Evolutionary conservation across 169 alveolate genomes (phyloP).

Genomic region (Neospora caninum): DNA sequence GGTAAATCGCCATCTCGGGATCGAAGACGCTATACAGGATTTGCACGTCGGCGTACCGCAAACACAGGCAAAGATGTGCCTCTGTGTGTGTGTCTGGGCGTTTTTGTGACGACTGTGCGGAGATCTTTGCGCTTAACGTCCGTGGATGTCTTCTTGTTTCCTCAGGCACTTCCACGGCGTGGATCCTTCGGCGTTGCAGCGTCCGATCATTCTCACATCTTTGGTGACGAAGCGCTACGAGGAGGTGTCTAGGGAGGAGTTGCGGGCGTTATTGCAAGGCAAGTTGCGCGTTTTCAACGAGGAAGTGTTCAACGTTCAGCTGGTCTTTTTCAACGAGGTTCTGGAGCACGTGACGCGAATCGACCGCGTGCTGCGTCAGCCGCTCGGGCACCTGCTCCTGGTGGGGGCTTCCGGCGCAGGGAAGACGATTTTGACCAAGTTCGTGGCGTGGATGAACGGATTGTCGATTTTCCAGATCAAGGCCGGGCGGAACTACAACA

Average conservation of each 20-base stretch:
- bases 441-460: conserved; percentile 97
- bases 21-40: too few species aligned
- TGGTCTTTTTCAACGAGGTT: conserved; percentile 94
- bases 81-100: too few species aligned
- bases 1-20: too few species aligned
- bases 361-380: conserved; percentile 97
- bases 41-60: too few species aligned
- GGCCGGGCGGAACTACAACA: conserved; percentile 95
- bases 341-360: conserved; percentile 96
- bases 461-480: conserved; percentile 94
- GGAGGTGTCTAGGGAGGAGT: conserved; percentile 52
- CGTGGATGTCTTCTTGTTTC: conserved; percentile 18
- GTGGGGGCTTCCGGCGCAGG: conserved; percentile 99
- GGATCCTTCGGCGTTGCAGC: conserved; percentile 53
- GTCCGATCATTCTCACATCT: conserved; percentile 61
- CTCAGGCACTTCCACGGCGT: conserved; percentile 65
- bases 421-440: conserved; percentile 94
- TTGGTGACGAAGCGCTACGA: conserved; percentile 58
- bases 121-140: too few species aligned
- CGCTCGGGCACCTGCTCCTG: conserved; percentile 94
- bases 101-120: too few species aligned
- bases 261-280: conserved; percentile 67
- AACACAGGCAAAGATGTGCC: too few species aligned
- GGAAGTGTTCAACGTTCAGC: conserved; percentile 94
- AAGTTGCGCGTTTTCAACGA: conserved; percentile 92